A percentile compares a stretch with the other conserved stretches of the same genome.
These are phyloP conservation scores for Suhomyces maxii DNA, from an alignment of 1,139 yeast genomes.

Conservation along the genomic window DNA sequence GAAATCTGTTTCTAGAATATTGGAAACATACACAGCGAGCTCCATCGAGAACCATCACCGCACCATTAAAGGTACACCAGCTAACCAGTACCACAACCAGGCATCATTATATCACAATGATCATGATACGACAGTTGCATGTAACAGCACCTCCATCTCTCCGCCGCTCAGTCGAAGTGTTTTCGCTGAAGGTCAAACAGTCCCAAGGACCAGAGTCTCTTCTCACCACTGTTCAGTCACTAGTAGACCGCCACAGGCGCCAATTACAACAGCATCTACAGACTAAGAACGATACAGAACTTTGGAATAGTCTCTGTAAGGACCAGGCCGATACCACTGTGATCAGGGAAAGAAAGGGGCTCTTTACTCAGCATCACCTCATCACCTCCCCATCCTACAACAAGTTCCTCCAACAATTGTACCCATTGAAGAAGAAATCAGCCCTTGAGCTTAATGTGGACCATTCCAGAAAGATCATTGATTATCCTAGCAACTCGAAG, in stretches of 20 bases:
- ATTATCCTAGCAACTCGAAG: slow-evolving; percentile 8
- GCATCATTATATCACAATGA: too few species aligned
- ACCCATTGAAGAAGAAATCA: slow-evolving; percentile 24
- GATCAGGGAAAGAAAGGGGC: background rate
- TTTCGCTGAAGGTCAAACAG: background rate
- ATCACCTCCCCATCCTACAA: slow-evolving; percentile 2
- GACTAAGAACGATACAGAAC: background rate
- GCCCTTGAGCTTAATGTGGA: slow-evolving; percentile 7
- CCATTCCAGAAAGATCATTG: slow-evolving; percentile 6
- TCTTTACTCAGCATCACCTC: too few species aligned
- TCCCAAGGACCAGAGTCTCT: background rate
- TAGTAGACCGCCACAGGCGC: background rate
- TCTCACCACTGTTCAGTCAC: background rate
- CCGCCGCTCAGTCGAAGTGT: background rate
- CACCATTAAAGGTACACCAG: too few species aligned
- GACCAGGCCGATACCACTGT: background rate
- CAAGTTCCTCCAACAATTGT: slow-evolving; percentile 34
- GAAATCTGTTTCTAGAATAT: too few species aligned
- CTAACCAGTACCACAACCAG: too few species aligned
- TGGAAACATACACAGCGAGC: too few species aligned
- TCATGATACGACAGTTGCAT: too few species aligned
- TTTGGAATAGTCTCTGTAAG: background rate
- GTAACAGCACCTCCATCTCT: background rate
- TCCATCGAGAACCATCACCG: too few species aligned
- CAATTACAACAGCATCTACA: background rate